phyloP scores from a whole-genome alignment of 2,329 filamentous ascomycete genomes.

The Fusarium miscanthi region DNA sequence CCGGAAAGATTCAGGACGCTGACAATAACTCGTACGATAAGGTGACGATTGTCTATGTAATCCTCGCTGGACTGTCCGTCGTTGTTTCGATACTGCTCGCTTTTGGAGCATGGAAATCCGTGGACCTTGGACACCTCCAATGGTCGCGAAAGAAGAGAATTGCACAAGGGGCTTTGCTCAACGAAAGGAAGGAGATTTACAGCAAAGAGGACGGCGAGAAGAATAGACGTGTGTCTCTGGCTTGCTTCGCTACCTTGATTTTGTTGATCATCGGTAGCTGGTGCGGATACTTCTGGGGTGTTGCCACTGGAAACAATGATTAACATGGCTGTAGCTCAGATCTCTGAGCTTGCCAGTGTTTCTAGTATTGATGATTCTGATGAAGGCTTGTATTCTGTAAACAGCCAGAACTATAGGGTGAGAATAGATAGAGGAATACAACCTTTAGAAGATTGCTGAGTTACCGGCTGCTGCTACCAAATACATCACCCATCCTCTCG shows the following conservation, averaged over 20 bases:
- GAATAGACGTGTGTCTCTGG: not conserved
- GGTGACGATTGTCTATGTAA: not conserved
- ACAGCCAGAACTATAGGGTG: too few species aligned
- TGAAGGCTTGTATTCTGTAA: too few species aligned
- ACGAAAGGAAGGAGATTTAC: not conserved
- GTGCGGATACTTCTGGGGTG: not conserved
- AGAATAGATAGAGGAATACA: not conserved
- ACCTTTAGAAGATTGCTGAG: not conserved
- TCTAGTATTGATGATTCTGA: too few species aligned
- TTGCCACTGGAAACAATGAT: constrained; percentile 1
- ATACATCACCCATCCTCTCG: too few species aligned
- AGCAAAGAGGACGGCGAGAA: not conserved
- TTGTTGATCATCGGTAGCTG: not conserved
- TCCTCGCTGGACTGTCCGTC: not conserved
- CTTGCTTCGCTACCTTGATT: not conserved
- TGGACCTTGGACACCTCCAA: not conserved
- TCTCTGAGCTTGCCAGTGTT: fast-evolving
- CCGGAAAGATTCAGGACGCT: not conserved
- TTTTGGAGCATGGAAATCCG: not conserved
- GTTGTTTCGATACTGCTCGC: not conserved
- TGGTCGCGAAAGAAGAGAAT: not conserved
- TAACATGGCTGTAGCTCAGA: not conserved
- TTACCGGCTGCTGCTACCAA: not conserved
- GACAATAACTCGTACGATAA: constrained; percentile 4
- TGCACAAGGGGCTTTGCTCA: not conserved